Conservation (phyloP, 1,139 yeast genomes). For the Pichia inconspicua region DNA sequence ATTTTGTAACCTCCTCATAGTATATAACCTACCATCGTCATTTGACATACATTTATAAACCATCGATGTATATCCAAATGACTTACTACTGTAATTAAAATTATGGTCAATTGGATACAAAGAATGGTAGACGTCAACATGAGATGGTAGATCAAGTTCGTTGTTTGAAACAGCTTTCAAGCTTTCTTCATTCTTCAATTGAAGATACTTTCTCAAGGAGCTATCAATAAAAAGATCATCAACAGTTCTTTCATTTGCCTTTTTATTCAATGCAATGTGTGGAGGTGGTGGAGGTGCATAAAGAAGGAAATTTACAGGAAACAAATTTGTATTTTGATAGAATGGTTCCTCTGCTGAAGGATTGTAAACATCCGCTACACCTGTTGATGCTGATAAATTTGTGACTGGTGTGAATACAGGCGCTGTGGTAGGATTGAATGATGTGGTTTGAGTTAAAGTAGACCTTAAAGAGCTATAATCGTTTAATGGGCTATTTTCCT, state of each 20-base stretch:
- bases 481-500: conserved; percentile 1
- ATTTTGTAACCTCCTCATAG: conserved; percentile 65
- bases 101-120: conserved; percentile 73
- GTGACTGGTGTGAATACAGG: conserved; percentile 29
- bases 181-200: conserved; percentile 72
- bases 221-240: conserved; percentile 66
- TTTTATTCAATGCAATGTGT: conserved; percentile 49
- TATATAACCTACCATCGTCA: conserved; percentile 69
- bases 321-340: conserved; percentile 29
- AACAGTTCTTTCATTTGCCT: conserved; percentile 63
- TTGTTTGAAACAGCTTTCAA: conserved; percentile 50
- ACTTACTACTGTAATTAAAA: conserved; percentile 43
- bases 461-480: conserved; percentile 9
- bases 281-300: conserved; percentile 91
- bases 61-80: conserved; percentile 52
- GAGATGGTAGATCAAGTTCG: conserved; percentile 59
- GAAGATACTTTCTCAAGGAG: conserved; percentile 63
- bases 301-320: conserved; percentile 76
- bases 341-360: conserved; percentile 22
- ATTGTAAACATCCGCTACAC: conserved; percentile 1
- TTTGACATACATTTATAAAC: conserved; percentile 77
- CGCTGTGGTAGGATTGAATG: conserved; percentile 25
- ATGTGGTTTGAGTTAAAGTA: conserved; percentile 2
- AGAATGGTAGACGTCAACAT: conserved; percentile 78
- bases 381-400: conserved; percentile 1